Conservation (phyloP, 2,329 filamentous ascomycete genomes). For the Cercospora citrullina region DNA sequence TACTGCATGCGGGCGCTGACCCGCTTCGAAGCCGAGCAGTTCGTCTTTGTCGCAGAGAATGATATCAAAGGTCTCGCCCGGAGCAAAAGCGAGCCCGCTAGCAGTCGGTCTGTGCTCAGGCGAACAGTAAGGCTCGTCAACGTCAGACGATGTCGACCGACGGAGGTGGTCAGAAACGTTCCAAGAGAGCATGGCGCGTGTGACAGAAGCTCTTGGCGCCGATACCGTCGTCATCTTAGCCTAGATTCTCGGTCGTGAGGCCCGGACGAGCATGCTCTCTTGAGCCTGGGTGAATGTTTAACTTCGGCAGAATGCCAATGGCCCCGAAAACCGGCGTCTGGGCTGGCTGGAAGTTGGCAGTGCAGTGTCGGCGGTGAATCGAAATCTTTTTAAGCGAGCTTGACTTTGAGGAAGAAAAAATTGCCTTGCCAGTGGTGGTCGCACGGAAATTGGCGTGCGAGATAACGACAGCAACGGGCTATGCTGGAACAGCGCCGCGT, state of each 20-base stretch:
- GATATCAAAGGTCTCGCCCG: background rate
- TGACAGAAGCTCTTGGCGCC: background rate
- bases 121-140: background rate
- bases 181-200: background rate
- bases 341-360: background rate
- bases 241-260: conserved; percentile 2
- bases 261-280: background rate
- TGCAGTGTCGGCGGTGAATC: background rate
- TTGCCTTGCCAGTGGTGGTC: background rate
- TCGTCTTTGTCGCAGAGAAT: background rate
- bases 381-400: background rate
- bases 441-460: background rate
- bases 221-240: conserved; percentile 1
- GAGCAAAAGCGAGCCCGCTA: conserved; percentile 2
- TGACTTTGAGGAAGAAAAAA: background rate
- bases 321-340: background rate
- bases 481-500: background rate
- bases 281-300: conserved; percentile 1
- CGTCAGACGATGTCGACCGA: background rate
- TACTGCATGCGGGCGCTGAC: background rate
- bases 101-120: background rate
- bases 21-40: background rate
- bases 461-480: background rate
- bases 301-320: background rate
- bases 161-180: background rate